Percentiles rank a stretch among this genome's conserved stretches.
phyloP scores from a whole-genome alignment of 2,329 filamentous ascomycete species.

The Ceratocystis harringtonii region DNA sequence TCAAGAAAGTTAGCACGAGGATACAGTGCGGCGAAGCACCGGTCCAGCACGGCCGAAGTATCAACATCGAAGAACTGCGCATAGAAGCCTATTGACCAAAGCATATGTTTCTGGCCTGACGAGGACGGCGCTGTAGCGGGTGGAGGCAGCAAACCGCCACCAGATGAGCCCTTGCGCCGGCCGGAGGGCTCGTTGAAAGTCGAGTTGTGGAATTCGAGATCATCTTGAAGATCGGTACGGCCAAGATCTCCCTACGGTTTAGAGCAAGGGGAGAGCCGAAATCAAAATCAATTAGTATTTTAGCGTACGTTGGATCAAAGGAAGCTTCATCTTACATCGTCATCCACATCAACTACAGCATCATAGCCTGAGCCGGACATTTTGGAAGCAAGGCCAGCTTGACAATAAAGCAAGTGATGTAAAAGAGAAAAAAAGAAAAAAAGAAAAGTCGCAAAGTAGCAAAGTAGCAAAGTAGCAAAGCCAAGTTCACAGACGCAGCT shows the following conservation, averaged over 20 bases:
- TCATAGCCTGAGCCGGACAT: slow-evolving; percentile 88
- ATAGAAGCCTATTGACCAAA: slow-evolving; percentile 90
- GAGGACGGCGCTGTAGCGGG: slow-evolving; percentile 38
- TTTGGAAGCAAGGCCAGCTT: slow-evolving; percentile 20
- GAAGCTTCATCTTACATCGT: slow-evolving; percentile 49
- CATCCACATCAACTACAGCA: slow-evolving; percentile 93
- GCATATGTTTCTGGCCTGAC: slow-evolving; percentile 57
- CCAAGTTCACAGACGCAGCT: neutral
- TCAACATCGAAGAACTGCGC: slow-evolving; percentile 98
- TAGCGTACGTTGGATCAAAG: slow-evolving; percentile 4
- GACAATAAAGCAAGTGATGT: neutral
- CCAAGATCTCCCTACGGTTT: slow-evolving; percentile 78
- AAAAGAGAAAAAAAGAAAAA: neutral
- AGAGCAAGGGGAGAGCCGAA: neutral
- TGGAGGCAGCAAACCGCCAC: slow-evolving; percentile 33
- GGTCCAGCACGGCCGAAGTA: slow-evolving; percentile 71
- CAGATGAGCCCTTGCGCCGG: slow-evolving; percentile 33
- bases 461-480: neutral
- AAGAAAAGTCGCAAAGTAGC: neutral
- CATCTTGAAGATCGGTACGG: slow-evolving; percentile 94
- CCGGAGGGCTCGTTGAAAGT: slow-evolving; percentile 52
- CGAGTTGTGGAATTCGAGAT: slow-evolving; percentile 96
- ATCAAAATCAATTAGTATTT: slow-evolving; percentile 18
- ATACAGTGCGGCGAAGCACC: slow-evolving; percentile 79
- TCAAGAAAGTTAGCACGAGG: slow-evolving; percentile 92